Evolutionary conservation across 192 early-diverging fungal genomes (phyloP), one percentile per base, ranked within the genome.

Genomic region (Coemansia sp.): DNA sequence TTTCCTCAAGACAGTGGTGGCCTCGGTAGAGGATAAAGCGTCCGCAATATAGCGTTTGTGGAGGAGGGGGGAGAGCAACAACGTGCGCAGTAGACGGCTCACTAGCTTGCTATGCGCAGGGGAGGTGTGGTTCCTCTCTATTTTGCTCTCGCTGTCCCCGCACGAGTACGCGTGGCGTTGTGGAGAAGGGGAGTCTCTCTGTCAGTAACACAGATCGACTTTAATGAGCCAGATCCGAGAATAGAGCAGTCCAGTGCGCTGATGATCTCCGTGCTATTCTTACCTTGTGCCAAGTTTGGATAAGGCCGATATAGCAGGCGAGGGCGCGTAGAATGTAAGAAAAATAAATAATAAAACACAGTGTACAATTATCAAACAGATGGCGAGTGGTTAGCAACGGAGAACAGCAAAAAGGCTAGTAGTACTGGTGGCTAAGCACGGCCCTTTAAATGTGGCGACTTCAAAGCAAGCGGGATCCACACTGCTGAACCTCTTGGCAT

Each of bases 191-290:
- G 22, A 1, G 24, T 27, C 27, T 1, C 9, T 5, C 49, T 50
- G 22, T 22, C 49, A 56, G 53, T 53, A 53, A 27, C 50, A 30
- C 52, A 20, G 52, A 55, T 55, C 29, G 52, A 4, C 52, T 55
- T 27, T 30, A 55, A 3, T 10, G 29, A 30, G 24, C 29, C 52
- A 55, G 15, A 13, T 34, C 53, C 30, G 29, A 56, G 53, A 56
- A 32, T 32, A 56, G 53, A 32, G 30, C 53, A 56, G 53, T 8
- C 30, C 29, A 35, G 29, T 32, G 15, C 53, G 53, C 53, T 16
- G 53, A 15, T 34, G 30, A n/a, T 34, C 53, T 20, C 53, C 30
- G 24, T 6, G 50, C 24, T 29, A 18, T 15, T 12, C 50, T 27
- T 53, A 53, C 50, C 50, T 53, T 53, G 24, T 7, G 18, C 18